phyloP scores from a whole-genome alignment of 2,329 filamentous ascomycete species.

The Metarhizium sp. region DNA sequence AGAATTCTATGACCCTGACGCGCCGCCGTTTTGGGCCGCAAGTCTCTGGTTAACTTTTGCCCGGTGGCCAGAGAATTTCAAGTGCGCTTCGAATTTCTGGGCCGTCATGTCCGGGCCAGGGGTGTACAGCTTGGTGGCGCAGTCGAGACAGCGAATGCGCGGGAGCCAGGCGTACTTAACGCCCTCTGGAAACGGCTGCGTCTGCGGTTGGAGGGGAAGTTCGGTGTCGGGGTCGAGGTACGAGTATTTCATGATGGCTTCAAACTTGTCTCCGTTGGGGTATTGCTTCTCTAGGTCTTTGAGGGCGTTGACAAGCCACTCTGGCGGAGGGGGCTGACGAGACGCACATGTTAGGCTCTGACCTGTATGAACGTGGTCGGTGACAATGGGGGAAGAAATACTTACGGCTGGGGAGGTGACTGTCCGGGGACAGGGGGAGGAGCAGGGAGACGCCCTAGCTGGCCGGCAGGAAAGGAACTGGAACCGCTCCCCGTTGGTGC shows the following conservation, averaged over 20 bases:
- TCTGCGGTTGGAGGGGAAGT: slow-evolving; percentile 48
- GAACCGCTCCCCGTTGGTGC: slow-evolving; percentile 18
- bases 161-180: slow-evolving; percentile 78
- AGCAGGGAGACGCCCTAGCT: slow-evolving; percentile 60
- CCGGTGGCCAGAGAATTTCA: slow-evolving; percentile 75
- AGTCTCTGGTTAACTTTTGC: slow-evolving; percentile 47
- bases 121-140: slow-evolving; percentile 88
- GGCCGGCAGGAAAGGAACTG: slow-evolving; percentile 36
- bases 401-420: slow-evolving; percentile 51
- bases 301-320: slow-evolving; percentile 74
- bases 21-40: slow-evolving; percentile 14
- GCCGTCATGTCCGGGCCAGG: slow-evolving; percentile 78
- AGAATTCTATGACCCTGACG: slow-evolving; percentile 1
- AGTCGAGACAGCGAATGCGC: slow-evolving; percentile 84
- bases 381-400: slow-evolving; percentile 5
- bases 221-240: slow-evolving; percentile 67
- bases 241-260: slow-evolving; percentile 84
- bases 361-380: not conserved
- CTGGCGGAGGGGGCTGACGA: slow-evolving; percentile 67
- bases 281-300: slow-evolving; percentile 60
- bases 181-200: slow-evolving; percentile 47
- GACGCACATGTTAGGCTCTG: not conserved
- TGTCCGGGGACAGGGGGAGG: slow-evolving; percentile 50
- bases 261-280: slow-evolving; percentile 68
- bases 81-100: slow-evolving; percentile 85